phyloP scores from a whole-genome alignment of 2,329 filamentous ascomycete genomes.

The Teratosphaeriaceae sp. region DNA sequence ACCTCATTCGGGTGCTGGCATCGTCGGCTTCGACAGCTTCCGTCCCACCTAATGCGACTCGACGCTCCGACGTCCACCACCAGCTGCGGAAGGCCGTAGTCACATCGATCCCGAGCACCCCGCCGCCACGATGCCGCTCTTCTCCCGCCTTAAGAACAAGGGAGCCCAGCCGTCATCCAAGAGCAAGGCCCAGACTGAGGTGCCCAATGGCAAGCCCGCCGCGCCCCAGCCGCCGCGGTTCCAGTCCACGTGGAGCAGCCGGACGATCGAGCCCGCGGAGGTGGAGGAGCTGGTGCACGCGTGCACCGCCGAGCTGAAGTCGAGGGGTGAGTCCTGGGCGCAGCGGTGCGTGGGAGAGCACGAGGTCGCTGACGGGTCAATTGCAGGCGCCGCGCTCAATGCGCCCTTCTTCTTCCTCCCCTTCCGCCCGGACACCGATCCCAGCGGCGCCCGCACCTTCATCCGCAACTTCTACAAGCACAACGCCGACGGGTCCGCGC shows the following conservation, averaged over 20 bases:
- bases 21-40: neutral
- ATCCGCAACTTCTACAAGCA: constrained; percentile 86
- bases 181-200: constrained; percentile 41
- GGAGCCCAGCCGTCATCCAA: constrained; percentile 57
- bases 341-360: neutral
- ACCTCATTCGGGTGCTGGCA: neutral
- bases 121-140: constrained; percentile 45
- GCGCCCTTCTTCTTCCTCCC: constrained; percentile 89
- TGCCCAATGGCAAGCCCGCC: constrained; percentile 27
- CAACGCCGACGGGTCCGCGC: constrained; percentile 50
- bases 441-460: constrained; percentile 85
- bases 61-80: neutral
- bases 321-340: constrained; percentile 61
- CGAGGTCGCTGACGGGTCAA: constrained; percentile 10
- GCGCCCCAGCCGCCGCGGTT: constrained; percentile 66
- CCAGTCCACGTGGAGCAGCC: constrained; percentile 79
- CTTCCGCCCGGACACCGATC: constrained; percentile 88
- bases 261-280: constrained; percentile 78
- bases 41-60: neutral
- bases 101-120: neutral
- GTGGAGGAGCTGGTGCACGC: constrained; percentile 78
- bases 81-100: neutral
- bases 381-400: constrained; percentile 61
- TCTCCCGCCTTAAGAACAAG: constrained; percentile 65
- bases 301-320: constrained; percentile 88